Percentiles rank a stretch among this genome's conserved stretches.
These are phyloP conservation scores for Lentinus polychrous DNA, from an alignment of 1,284 basidiomycete genomes.

Conservation along the genomic window DNA sequence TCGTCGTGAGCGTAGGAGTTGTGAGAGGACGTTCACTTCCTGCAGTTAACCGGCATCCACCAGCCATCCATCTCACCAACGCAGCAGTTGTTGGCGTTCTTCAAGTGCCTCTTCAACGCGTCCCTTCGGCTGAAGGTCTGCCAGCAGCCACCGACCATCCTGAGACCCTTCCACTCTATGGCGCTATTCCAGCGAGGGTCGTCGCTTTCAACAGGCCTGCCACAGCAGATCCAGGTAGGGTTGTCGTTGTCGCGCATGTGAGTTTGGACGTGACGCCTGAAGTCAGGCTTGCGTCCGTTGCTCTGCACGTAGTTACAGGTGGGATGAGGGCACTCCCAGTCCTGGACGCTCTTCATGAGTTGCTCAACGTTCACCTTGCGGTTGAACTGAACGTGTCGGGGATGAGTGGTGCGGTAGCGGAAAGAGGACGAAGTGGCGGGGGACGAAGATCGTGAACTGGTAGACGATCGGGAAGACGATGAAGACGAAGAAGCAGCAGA, in stretches of 20 bases:
- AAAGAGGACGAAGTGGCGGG: not conserved
- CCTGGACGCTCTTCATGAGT: not conserved
- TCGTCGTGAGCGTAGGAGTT: not conserved
- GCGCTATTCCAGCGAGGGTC: not conserved
- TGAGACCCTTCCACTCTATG: not conserved
- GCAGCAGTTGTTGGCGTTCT: conserved; percentile 10
- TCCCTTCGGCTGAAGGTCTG: conserved; percentile 17
- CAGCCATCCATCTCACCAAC: conserved; percentile 4
- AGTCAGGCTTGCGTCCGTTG: conserved; percentile 43
- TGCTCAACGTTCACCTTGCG: not conserved
- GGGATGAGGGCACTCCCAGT: conserved; percentile 9
- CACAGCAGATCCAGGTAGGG: conserved; percentile 13
- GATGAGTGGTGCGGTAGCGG: not conserved
- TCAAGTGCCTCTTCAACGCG: conserved; percentile 18
- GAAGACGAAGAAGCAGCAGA: not conserved
- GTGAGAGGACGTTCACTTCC: not conserved
- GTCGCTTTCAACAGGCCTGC: not conserved
- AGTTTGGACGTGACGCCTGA: conserved; percentile 44
- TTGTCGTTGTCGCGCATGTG: conserved; percentile 32
- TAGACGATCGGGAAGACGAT: not conserved
- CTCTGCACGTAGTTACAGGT: conserved; percentile 18
- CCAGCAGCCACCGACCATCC: conserved; percentile 17
- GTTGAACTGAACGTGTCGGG: not conserved
- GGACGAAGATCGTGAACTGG: not conserved
- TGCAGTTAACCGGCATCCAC: conserved; percentile 4